Conservation (phyloP, 148 eudicot species). For the Cornus controversa region DNA sequence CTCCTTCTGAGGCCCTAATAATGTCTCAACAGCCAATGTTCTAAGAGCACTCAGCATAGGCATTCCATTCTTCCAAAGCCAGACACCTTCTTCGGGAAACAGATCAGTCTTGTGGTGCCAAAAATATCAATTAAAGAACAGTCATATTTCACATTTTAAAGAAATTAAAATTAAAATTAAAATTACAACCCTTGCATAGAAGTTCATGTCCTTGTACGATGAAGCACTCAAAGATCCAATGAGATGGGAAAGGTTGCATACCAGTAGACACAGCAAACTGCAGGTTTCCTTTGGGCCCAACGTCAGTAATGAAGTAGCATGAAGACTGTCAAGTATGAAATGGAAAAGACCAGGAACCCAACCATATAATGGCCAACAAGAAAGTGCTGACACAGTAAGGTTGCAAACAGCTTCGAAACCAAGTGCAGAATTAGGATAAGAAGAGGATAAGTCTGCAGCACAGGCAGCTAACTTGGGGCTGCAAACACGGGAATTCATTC, state of each 20-base stretch:
- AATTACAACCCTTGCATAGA: not conserved
- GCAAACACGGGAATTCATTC: constrained; percentile 30
- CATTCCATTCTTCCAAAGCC: constrained; percentile 88
- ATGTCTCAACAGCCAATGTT: constrained; percentile 66
- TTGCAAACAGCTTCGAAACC: constrained; percentile 83
- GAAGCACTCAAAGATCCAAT: not conserved
- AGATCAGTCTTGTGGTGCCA: constrained; percentile 67
- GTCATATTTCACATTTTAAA: constrained; percentile 17
- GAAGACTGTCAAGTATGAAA: constrained; percentile 83
- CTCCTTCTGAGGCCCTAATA: constrained; percentile 83
- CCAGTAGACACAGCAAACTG: constrained; percentile 79
- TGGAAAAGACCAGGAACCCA: constrained; percentile 96
- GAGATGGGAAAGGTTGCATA: constrained; percentile 26
- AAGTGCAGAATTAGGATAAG: constrained; percentile 81
- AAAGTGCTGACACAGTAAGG: constrained; percentile 88
- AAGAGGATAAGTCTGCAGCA: constrained; percentile 62
- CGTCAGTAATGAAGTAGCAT: constrained; percentile 71
- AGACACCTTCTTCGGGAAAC: constrained; percentile 80
- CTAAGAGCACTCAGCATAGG: constrained; percentile 78
- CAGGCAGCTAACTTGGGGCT: constrained; percentile 92
- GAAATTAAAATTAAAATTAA: not conserved
- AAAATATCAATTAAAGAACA: constrained; percentile 8
- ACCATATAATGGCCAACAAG: constrained; percentile 92
- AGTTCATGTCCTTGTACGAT: not conserved
- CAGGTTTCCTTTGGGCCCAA: constrained; percentile 95